phyloP scores from a whole-genome alignment of 2,329 filamentous ascomycete species.

The Aureobasidium melanogenum region DNA sequence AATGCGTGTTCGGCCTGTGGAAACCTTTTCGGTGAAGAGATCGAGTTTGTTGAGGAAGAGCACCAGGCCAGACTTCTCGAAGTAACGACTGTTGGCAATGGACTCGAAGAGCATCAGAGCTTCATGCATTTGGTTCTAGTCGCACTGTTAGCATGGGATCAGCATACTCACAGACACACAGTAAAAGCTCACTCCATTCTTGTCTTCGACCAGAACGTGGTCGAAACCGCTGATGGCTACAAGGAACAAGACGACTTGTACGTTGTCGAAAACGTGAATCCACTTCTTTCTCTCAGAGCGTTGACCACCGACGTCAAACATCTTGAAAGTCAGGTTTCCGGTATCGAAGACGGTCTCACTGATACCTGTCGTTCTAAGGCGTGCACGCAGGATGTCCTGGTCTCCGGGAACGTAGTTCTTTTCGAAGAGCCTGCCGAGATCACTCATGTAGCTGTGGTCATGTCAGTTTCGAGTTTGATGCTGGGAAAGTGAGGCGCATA shows the following conservation, averaged over 20 bases:
- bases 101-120: constrained; percentile 63
- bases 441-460: constrained; percentile 64
- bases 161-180: neutral
- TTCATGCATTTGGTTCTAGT: constrained; percentile 65
- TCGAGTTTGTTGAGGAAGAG: constrained; percentile 70
- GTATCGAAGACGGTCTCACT: constrained; percentile 96
- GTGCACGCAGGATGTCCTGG: constrained; percentile 87
- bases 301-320: constrained; percentile 96
- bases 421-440: constrained; percentile 53
- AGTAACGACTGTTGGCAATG: constrained; percentile 65
- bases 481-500: constrained; percentile 37
- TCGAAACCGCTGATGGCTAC: constrained; percentile 97
- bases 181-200: constrained; percentile 49
- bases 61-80: constrained; percentile 64
- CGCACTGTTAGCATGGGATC: neutral
- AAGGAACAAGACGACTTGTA: constrained; percentile 91
- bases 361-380: constrained; percentile 97
- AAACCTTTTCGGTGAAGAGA: constrained; percentile 45
- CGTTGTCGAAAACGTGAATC: constrained; percentile 98
- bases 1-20: constrained; percentile 38
- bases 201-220: constrained; percentile 89
- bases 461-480: constrained; percentile 16
- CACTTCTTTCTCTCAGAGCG: constrained; percentile 97
- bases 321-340: constrained; percentile 85
- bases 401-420: constrained; percentile 85